Evolutionary conservation across 768 basidiomycete species (phyloP).

Genomic region (Tulasnella calospora): DNA sequence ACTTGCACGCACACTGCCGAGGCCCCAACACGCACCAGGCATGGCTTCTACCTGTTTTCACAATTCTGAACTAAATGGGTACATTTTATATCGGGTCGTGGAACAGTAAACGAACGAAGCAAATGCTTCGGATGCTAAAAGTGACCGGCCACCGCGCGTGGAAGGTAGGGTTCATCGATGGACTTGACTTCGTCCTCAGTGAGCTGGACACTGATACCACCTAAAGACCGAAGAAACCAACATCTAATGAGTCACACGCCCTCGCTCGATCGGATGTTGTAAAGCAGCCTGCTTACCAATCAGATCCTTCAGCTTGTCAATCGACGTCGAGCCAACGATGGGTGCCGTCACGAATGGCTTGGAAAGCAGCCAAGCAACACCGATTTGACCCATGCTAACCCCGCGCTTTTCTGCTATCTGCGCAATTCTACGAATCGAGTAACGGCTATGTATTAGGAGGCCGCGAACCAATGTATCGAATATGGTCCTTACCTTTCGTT

Average conservation of each 20-base stretch:
- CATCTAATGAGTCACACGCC: not conserved
- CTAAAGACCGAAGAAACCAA: not conserved
- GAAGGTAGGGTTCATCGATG: not conserved
- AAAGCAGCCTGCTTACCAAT: slow-evolving; percentile 4
- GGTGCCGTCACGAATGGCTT: slow-evolving; percentile 24
- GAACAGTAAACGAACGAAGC: not conserved
- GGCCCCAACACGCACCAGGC: too few relatives aligned
- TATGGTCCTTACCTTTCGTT: not conserved
- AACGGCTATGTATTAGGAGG: too few relatives aligned
- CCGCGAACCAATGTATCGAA: too few relatives aligned
- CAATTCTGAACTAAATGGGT: not conserved
- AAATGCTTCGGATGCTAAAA: not conserved
- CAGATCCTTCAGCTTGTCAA: slow-evolving; percentile 29
- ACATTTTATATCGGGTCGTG: not conserved
- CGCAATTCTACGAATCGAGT: slow-evolving; percentile 43
- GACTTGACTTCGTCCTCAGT: not conserved
- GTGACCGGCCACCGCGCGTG: not conserved
- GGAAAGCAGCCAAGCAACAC: slow-evolving; percentile 14
- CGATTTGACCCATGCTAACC: slow-evolving; percentile 51
- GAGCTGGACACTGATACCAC: not conserved
- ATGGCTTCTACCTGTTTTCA: too few relatives aligned
- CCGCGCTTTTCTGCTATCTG: slow-evolving; percentile 50
- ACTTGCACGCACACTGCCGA: too few relatives aligned
- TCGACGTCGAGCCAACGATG: slow-evolving; percentile 30
- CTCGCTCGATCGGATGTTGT: not conserved